Percentiles rank a stretch among this genome's conserved stretches.
phyloP scores from a whole-genome alignment of 2,329 filamentous ascomycete genomes.

The Paecilomyces fulvus region DNA sequence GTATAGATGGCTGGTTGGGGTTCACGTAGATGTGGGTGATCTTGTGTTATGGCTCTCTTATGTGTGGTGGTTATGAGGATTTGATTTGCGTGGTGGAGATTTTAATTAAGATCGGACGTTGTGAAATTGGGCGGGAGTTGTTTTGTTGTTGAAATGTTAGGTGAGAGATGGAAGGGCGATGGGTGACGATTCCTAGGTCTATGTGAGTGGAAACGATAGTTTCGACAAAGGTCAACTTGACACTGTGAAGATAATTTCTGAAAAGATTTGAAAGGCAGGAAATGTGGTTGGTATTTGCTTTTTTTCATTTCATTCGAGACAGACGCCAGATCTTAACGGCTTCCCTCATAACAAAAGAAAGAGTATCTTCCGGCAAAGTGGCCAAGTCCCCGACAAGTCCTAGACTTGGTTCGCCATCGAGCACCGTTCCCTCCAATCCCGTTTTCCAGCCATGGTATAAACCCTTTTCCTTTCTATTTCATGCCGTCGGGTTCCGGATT shows the following conservation, averaged over 20 bases:
- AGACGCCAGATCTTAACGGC: slow-evolving; percentile 27
- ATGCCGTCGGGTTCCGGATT: slow-evolving; percentile 16
- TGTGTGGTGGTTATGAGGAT: too few species aligned
- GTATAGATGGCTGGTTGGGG: too few species aligned
- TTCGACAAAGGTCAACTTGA: neutral
- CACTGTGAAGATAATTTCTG: neutral
- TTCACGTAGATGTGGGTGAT: too few species aligned
- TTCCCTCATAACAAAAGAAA: slow-evolving; percentile 25
- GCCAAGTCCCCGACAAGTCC: slow-evolving; percentile 13
- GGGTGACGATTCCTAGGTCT: too few species aligned
- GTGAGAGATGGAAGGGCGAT: too few species aligned
- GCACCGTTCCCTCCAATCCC: slow-evolving; percentile 25
- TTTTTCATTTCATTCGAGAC: slow-evolving; percentile 34
- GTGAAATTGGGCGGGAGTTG: too few species aligned
- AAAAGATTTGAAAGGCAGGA: neutral
- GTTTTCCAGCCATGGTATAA: slow-evolving; percentile 27
- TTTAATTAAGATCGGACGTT: too few species aligned
- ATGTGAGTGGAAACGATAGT: too few species aligned
- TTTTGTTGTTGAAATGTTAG: too few species aligned
- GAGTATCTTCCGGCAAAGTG: slow-evolving; percentile 13
- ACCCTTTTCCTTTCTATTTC: neutral
- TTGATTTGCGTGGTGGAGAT: too few species aligned
- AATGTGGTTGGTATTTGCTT: slow-evolving; percentile 4
- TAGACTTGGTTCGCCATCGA: slow-evolving; percentile 33
- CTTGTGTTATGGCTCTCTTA: too few species aligned